Conservation (phyloP, 441 rosid species). For the Pelargonium citronellum region DNA sequence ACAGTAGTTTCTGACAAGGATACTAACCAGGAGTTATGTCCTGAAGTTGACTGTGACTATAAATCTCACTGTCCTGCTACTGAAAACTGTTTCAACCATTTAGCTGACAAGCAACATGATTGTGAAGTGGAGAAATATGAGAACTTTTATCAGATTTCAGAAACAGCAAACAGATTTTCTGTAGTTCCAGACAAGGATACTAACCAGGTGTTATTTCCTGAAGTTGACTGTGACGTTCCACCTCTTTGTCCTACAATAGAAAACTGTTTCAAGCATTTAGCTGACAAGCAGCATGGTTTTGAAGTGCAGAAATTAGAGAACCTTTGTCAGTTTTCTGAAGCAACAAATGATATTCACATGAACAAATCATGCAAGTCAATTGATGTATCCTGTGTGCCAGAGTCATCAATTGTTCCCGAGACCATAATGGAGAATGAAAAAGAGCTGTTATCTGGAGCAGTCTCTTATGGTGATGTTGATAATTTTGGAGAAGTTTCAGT, state of each 20-base stretch:
- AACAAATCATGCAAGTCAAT: slow-evolving; percentile 37
- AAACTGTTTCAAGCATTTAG: slow-evolving; percentile 6
- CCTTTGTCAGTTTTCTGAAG: neutral
- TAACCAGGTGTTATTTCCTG: slow-evolving; percentile 4
- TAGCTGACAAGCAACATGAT: slow-evolving; percentile 4
- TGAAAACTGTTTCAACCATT: slow-evolving; percentile 1
- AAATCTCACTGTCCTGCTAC: neutral
- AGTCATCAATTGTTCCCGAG: slow-evolving; percentile 83
- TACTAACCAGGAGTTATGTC: slow-evolving; percentile 3
- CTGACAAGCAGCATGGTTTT: neutral
- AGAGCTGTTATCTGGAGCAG: slow-evolving; percentile 39
- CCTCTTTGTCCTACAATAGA: neutral
- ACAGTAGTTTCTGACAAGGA: neutral
- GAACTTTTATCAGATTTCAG: neutral
- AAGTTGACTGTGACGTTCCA: neutral
- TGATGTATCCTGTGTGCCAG: slow-evolving; percentile 79
- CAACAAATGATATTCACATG: slow-evolving; percentile 22
- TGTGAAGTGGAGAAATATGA: neutral
- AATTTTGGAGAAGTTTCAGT: slow-evolving; percentile 48
- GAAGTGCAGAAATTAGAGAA: slow-evolving; percentile 2
- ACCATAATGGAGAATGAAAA: slow-evolving; percentile 50
- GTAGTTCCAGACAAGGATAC: neutral
- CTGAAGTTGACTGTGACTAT: neutral
- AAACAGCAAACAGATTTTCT: neutral
- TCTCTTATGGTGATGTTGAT: slow-evolving; percentile 34